phyloP scores from a whole-genome alignment of 2,329 filamentous ascomycete genomes.

The Neocucurbitaria cava region DNA sequence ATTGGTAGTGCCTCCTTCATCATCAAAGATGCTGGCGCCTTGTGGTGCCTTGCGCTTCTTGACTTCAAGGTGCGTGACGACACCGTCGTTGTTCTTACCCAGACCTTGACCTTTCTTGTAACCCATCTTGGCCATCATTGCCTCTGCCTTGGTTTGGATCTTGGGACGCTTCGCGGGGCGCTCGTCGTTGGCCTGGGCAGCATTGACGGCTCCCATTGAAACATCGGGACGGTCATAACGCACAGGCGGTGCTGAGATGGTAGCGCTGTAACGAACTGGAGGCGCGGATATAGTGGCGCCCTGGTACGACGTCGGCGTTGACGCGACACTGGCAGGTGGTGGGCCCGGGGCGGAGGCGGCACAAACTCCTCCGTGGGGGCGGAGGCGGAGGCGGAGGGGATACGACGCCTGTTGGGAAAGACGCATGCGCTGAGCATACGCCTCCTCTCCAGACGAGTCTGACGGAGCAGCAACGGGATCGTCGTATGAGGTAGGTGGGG shows the following conservation, averaged over 20 bases:
- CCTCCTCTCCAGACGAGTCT: conserved; percentile 35
- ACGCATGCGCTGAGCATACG: conserved; percentile 29
- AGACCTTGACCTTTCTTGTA: conserved; percentile 90
- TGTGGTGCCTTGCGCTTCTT: conserved; percentile 33
- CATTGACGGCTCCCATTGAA: conserved; percentile 15
- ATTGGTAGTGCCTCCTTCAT: conserved; percentile 58
- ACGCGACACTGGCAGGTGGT: conserved; percentile 48
- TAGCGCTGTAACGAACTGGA: conserved; percentile 75
- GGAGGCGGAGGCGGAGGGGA: conserved; percentile 12
- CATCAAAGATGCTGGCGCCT: conserved; percentile 28
- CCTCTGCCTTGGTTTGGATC: conserved; percentile 66
- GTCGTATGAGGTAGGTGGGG: conserved; percentile 52
- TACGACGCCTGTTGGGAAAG: conserved; percentile 17
- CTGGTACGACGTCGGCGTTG: conserved; percentile 50
- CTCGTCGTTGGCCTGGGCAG: conserved; percentile 40
- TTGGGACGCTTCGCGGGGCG: conserved; percentile 50
- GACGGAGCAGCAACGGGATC: conserved; percentile 45
- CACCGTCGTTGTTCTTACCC: conserved; percentile 81
- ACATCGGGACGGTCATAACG: conserved; percentile 63
- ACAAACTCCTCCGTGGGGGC: conserved; percentile 9
- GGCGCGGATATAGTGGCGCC: conserved; percentile 74
- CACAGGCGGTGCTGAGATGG: conserved; percentile 82
- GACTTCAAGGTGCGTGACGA: conserved; percentile 82
- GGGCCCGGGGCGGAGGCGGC: conserved; percentile 26
- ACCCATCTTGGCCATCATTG: conserved; percentile 91